Evolutionary conservation across 805 yeast species (phyloP), one percentile per base, ranked within the genome.

Genomic region (Ogataea corticis): DNA sequence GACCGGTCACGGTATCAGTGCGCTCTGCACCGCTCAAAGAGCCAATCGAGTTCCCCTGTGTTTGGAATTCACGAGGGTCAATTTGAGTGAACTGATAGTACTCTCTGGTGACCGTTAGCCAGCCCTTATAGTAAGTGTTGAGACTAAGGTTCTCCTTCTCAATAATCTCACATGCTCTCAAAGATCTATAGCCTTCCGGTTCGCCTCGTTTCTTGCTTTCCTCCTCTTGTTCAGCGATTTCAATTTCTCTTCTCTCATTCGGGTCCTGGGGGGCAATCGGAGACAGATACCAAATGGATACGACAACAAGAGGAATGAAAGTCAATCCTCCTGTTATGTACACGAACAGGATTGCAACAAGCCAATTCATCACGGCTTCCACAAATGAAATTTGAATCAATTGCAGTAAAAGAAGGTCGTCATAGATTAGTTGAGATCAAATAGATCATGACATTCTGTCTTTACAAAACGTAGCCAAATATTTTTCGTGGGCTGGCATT

Each of bases 81-180:
- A 66, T 51, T 42, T 68, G 71, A 55, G 85, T 58, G 65, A 76
- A 70, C 46, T 74, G 69, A 66, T 85, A 73, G 60, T 83, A 87
- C 52, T 86, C 92, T 49, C 80, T 82, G 0, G 96, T 86, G n/a
- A 91, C 91, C 2, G 85, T 79, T 2, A 89, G 67, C 96, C 95
- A 87, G 7, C 96, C 96, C 10, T 79, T 69, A 59, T 75, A 79
- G 54, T 66, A 75, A 0, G 88, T 76, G 19, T 80, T 79, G 1
- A 85, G 77, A 3, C 94, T 95, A 0, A 78, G 62, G n/a, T 72
- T 70, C 32, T 68, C 65, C 11, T 67, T 65, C 54, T 86, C 91
- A 45, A 83, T 82, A n/a, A 85, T 57, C 48, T 78, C 82, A 0
- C 86, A 86, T 3, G 83, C 80, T 51, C 76, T 80, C 41, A 83